Percentiles rank a stretch among this genome's conserved stretches.
Conservation (phyloP, 2,329 filamentous ascomycete genomes). For the Arthrobotrys conoides region DNA sequence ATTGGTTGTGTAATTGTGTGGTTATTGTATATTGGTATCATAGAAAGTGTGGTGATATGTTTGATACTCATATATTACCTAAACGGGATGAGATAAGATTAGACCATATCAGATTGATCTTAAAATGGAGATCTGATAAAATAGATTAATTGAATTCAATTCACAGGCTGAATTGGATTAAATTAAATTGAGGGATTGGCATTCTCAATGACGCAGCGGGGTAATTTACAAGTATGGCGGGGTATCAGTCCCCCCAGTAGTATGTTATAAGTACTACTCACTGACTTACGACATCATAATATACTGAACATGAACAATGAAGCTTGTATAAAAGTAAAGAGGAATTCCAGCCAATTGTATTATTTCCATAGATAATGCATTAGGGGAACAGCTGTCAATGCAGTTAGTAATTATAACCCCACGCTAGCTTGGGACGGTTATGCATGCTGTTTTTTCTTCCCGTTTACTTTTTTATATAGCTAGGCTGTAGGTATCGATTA, state of each 20-base stretch:
- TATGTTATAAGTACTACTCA: too few species aligned
- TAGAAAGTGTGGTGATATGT: neutral
- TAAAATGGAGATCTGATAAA: too few species aligned
- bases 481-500: too few species aligned
- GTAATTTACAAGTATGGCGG: neutral
- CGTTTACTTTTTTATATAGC: too few species aligned
- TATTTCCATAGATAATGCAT: neutral
- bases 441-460: neutral
- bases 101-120: too few species aligned
- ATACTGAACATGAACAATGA: too few species aligned
- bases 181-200: too few species aligned
- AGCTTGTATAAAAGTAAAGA: too few species aligned
- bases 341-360: too few species aligned
- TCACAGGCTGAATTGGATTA: neutral
- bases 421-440: conserved; percentile 1
- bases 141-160: neutral
- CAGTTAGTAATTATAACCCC: conserved; percentile 32
- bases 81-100: conserved; percentile 12
- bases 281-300: too few species aligned
- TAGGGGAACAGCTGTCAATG: conserved; percentile 44
- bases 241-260: neutral
- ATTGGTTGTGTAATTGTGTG: too few species aligned
- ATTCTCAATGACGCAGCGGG: conserved; percentile 8
- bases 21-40: too few species aligned
- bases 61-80: conserved; percentile 26